Percentiles rank a stretch among this genome's conserved stretches.
Conservation (phyloP, 1,139 yeast species). For the Blastobotrys arbuscula region DNA sequence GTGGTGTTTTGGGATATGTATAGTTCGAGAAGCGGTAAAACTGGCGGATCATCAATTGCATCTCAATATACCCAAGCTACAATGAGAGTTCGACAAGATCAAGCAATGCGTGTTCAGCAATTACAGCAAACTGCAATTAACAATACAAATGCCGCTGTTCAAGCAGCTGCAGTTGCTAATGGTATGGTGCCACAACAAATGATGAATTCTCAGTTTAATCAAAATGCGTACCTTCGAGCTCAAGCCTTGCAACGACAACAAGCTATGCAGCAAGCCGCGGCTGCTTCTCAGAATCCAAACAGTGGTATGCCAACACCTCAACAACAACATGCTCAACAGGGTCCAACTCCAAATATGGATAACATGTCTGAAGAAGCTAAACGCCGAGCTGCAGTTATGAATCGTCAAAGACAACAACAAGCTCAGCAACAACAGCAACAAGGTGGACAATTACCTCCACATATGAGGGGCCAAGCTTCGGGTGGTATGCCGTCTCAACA, state of each 20-base stretch:
- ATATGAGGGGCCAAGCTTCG: background rate
- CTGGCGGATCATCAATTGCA: constrained; percentile 54
- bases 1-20: constrained; percentile 92
- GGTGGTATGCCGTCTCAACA: constrained; percentile 14
- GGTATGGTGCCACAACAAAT: constrained; percentile 17
- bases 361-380: constrained; percentile 25
- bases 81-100: constrained; percentile 54
- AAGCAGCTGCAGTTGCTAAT: constrained; percentile 16
- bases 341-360: constrained; percentile 16
- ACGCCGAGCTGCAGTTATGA: constrained; percentile 18
- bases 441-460: constrained; percentile 5
- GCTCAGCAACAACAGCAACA: constrained; percentile 27
- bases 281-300: constrained; percentile 16
- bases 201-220: constrained; percentile 16
- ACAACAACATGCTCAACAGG: constrained; percentile 12
- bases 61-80: constrained; percentile 59
- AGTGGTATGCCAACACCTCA: constrained; percentile 3
- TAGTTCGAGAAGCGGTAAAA: constrained; percentile 67
- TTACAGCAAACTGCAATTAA: constrained; percentile 29
- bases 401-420: constrained; percentile 23
- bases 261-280: constrained; percentile 15
- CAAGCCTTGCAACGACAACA: constrained; percentile 16
- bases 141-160: constrained; percentile 16
- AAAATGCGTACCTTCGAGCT: constrained; percentile 9
- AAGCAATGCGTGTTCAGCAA: constrained; percentile 31